Evolutionary conservation across 352 stramenopile species (phyloP).

Genomic region (Aphanomyces invadans): DNA sequence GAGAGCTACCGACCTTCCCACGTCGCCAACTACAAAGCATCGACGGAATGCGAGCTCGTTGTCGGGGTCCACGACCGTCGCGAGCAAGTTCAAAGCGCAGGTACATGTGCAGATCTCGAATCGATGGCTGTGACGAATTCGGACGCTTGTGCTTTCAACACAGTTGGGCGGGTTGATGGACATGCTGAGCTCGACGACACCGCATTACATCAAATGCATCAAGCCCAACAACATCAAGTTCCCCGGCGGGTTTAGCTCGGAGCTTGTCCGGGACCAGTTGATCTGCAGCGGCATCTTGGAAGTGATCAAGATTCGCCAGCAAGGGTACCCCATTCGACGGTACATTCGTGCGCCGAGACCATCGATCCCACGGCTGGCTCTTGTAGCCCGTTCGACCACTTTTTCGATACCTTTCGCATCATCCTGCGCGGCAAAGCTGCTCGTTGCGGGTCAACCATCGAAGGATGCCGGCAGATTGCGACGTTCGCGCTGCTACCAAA

Average conservation of each 20-base stretch:
- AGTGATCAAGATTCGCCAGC: slow-evolving; percentile 87
- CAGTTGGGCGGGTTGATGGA: slow-evolving; percentile 79
- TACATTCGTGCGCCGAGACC: too few species aligned
- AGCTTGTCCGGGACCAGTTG: slow-evolving; percentile 85
- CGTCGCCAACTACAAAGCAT: slow-evolving; percentile 13
- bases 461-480: background rate
- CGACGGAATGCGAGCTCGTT: slow-evolving; percentile 20
- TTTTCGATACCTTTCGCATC: slow-evolving; percentile 60
- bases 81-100: slow-evolving; percentile 22
- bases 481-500: slow-evolving; percentile 2
- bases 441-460: too few species aligned
- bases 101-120: too few species aligned
- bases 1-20: background rate
- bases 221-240: slow-evolving; percentile 93
- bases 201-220: slow-evolving; percentile 92
- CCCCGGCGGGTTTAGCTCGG: slow-evolving; percentile 78
- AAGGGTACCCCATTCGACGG: slow-evolving; percentile 81
- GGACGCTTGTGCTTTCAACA: slow-evolving; percentile 28
- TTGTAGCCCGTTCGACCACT: slow-evolving; percentile 56
- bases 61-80: slow-evolving; percentile 16
- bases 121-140: too few species aligned
- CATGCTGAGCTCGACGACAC: slow-evolving; percentile 77
- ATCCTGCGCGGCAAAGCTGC: background rate
- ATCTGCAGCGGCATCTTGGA: slow-evolving; percentile 89
- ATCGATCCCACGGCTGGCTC: too few species aligned